Percentiles rank a stretch among this genome's conserved stretches.
phyloP scores from a whole-genome alignment of 2,329 filamentous ascomycete genomes.

The Xylaria sp. region DNA sequence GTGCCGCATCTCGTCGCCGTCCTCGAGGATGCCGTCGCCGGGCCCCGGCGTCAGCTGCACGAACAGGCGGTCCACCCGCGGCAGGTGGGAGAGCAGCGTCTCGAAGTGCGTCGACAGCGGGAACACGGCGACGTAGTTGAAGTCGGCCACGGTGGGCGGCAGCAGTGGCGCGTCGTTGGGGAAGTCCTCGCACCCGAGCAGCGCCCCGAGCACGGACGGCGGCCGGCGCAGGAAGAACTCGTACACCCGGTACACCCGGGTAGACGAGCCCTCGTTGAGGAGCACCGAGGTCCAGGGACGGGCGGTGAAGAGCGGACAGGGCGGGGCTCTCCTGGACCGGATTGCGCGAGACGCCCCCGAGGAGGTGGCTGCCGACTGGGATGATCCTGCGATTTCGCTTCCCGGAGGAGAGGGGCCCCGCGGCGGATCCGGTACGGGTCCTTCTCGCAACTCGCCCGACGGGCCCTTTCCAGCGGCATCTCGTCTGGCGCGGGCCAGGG shows the following conservation, averaged over 20 bases:
- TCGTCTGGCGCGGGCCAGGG: conserved; percentile 41
- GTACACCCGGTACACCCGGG: conserved; percentile 71
- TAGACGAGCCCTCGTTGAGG: conserved; percentile 76
- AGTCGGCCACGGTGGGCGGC: conserved; percentile 47
- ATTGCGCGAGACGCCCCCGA: conserved; percentile 3
- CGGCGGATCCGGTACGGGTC: conserved; percentile 3
- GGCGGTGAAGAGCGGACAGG: conserved; percentile 55
- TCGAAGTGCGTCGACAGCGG: conserved; percentile 65
- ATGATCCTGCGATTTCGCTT: not conserved
- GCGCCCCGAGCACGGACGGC: conserved; percentile 61
- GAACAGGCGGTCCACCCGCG: conserved; percentile 55
- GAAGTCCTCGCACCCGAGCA: conserved; percentile 48
- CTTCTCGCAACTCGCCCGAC: not conserved
- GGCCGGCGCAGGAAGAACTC: conserved; percentile 70
- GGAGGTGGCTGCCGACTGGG: conserved; percentile 3
- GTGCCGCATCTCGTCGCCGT: conserved; percentile 42
- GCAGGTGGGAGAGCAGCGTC: conserved; percentile 50
- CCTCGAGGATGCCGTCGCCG: conserved; percentile 38
- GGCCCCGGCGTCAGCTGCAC: conserved; percentile 51
- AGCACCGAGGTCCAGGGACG: conserved; percentile 66
- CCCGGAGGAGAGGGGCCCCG: conserved; percentile 5
- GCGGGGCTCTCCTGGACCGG: conserved; percentile 18
- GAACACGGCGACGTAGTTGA: conserved; percentile 68
- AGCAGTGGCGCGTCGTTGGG: conserved; percentile 43
- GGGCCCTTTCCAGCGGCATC: not conserved